Percentiles rank a stretch among this genome's conserved stretches.
Evolutionary conservation across 768 basidiomycete genomes (phyloP).

Genomic region (Trametes meyenii): DNA sequence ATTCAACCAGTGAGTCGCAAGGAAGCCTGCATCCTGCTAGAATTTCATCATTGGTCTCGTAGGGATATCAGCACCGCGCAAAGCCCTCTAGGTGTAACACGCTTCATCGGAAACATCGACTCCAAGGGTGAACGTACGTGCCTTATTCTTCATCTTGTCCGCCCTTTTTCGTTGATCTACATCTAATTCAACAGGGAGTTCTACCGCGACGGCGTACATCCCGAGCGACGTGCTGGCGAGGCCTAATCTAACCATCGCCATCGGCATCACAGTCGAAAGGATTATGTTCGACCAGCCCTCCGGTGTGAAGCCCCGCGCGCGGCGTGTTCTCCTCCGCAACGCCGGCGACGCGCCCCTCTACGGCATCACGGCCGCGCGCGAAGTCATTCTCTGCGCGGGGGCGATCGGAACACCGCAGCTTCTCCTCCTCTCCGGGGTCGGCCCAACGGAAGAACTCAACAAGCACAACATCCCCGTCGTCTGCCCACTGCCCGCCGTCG

Average conservation of each 20-base stretch:
- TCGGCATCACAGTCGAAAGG: constrained; percentile 54
- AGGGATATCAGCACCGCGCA: not conserved
- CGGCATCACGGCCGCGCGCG: constrained; percentile 54
- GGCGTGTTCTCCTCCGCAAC: constrained; percentile 44
- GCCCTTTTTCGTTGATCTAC: too few species aligned
- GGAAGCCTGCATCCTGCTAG: not conserved
- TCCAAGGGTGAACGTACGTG: constrained; percentile 16
- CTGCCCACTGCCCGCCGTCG: constrained; percentile 57
- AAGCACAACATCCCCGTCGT: constrained; percentile 46
- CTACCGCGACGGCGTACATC: constrained; percentile 65
- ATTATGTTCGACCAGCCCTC: constrained; percentile 50
- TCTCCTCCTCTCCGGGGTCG: constrained; percentile 59
- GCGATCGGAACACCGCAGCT: constrained; percentile 55
- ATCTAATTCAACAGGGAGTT: constrained; percentile 21
- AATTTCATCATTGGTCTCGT: not conserved
- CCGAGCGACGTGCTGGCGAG: constrained; percentile 59
- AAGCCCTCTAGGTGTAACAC: not conserved
- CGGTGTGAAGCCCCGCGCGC: constrained; percentile 39
- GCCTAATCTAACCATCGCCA: constrained; percentile 64
- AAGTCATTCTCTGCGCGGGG: constrained; percentile 57
- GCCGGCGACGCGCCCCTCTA: constrained; percentile 43
- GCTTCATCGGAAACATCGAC: constrained; percentile 14
- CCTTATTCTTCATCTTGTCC: constrained; percentile 31
- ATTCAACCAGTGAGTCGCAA: not conserved
- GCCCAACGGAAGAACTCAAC: constrained; percentile 52